Evolutionary conservation across 352 stramenopile genomes (phyloP).

Genomic region (Pythium aristosporum): DNA sequence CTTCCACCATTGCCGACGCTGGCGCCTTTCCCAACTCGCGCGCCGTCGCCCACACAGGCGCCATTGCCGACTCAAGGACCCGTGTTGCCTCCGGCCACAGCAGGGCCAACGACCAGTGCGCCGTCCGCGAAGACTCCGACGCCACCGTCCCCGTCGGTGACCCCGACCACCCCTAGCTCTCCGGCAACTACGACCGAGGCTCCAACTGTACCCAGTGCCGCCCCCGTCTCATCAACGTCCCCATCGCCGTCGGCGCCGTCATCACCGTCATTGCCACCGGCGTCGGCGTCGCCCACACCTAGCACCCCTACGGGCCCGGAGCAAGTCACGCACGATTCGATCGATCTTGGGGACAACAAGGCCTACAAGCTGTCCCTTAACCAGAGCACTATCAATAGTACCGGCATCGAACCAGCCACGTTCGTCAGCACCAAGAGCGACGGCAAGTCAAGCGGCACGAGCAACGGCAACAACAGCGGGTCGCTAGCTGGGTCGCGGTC

Average conservation of each 20-base stretch:
- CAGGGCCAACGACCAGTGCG: neutral
- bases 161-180: neutral
- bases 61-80: neutral
- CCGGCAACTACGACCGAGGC: neutral
- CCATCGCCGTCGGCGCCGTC: no score
- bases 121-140: neutral
- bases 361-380: neutral
- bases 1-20: neutral
- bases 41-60: neutral
- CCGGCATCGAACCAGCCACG: neutral
- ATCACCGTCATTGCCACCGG: no score
- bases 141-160: neutral
- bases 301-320: no score
- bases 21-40: neutral
- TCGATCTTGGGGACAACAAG: neutral
- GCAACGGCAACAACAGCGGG: neutral
- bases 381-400: neutral
- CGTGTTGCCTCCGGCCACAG: neutral
- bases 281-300: no score
- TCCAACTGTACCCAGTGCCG: neutral
- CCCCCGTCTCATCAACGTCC: no score
- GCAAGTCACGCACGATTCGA: no score
- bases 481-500: neutral
- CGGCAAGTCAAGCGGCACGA: neutral
- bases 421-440: slow-evolving; percentile 10